Evolutionary conservation across 140 eudicot species (phyloP), one percentile per base, ranked within the genome.

Genomic region (Bidens hawaiensis): DNA sequence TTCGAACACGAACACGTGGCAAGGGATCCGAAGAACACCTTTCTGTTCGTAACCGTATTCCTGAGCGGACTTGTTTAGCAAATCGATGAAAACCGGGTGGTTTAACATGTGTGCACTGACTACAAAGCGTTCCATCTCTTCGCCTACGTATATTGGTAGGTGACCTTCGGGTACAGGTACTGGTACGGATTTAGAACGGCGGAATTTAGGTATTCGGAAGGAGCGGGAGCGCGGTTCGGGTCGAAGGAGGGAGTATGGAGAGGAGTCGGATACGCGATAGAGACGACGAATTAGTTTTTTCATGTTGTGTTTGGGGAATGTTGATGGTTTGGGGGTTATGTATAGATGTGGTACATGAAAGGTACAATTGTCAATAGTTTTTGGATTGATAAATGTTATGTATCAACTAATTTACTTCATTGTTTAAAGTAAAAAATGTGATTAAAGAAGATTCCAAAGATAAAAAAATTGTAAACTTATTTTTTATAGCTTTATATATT

Each of bases 41-140:
- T 78, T 63, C 31, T 87, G 96, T 65, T 84, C 86, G 67, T 87
- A 90, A 0, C 97, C 97, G 79, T 90, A 90, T 62, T 86, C 94
- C 31, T 83, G 94, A 26, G 97, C 97, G 1, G 94, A 79, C 60
- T 66, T 75, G 41, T 83, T 80, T n/a, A 90, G 80, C 9, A 90
- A 68, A 49, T 41, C 65, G 27, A 90, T 68, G 73, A 90, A 86
- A 21, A 90, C 62, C 27, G 95, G 97, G 72, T 81, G 95, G 60
- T 80, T 75, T 24, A 90, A 25, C 0, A 90, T 68, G 60, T 82
- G 79, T 0, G 94, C 90, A 56, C 73, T 77, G 10, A 90, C 94
- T 1, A 86, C 70, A 17, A 81, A 86, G 6, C 97, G 67, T 58
- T 83, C 83, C 97, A 90, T 90, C 72, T 86, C 97, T 2, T 90